Conservation (phyloP, 768 basidiomycete species). For the button mushroom (Agaricus bisporus) region DNA sequence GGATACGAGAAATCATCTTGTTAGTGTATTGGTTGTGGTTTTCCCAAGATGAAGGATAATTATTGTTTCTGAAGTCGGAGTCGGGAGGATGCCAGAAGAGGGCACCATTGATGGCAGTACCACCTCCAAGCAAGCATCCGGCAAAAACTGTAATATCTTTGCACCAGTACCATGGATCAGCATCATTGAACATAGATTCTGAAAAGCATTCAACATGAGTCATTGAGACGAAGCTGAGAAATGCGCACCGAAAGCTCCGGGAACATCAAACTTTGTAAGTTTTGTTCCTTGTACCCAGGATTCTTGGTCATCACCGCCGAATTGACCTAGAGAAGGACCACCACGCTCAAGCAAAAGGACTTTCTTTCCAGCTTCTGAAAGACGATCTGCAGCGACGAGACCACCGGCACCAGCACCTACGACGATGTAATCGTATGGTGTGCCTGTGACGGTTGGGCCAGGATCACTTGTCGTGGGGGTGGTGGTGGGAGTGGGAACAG, state of each 20-base stretch:
- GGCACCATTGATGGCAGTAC: conserved; percentile 58
- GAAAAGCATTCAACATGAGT: neutral
- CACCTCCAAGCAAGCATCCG: conserved; percentile 59
- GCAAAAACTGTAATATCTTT: conserved; percentile 60
- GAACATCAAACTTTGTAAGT: conserved; percentile 56
- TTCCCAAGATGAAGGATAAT: conserved; percentile 51
- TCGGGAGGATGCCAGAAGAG: conserved; percentile 52
- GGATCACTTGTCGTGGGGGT: conserved; percentile 30
- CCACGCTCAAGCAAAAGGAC: conserved; percentile 60
- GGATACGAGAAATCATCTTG: conserved; percentile 44
- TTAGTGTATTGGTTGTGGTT: conserved; percentile 46
- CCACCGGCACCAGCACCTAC: conserved; percentile 58
- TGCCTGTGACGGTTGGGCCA: conserved; percentile 26
- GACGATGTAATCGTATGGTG: conserved; percentile 47
- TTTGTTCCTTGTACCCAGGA: conserved; percentile 26
- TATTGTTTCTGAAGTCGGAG: conserved; percentile 43
- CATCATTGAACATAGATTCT: conserved; percentile 59
- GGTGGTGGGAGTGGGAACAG: conserved; percentile 25
- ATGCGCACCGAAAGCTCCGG: conserved; percentile 44
- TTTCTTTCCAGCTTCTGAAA: conserved; percentile 57
- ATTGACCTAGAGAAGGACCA: conserved; percentile 52
- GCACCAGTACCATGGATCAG: conserved; percentile 59
- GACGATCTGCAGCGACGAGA: conserved; percentile 50
- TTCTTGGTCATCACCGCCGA: conserved; percentile 52
- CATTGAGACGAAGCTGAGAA: neutral